These are phyloP conservation scores for Mucor irregularis DNA, from an alignment of 371 early-diverging fungal species.

Conservation along the genomic window DNA sequence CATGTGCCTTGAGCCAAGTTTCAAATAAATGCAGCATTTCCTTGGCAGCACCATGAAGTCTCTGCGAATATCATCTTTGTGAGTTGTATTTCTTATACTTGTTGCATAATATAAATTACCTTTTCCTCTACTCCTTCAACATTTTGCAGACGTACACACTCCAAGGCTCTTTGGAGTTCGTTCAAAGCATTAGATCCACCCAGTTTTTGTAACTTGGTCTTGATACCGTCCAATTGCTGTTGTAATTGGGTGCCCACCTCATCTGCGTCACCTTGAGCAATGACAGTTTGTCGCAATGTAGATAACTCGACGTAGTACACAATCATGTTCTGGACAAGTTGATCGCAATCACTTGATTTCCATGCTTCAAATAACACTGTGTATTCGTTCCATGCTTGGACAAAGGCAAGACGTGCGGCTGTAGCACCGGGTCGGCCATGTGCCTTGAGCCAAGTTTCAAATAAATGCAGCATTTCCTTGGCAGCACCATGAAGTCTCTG, in stretches of 20 bases:
- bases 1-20: constrained; percentile 45
- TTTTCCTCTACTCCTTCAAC: constrained; percentile 50
- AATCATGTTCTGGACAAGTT: constrained; percentile 62
- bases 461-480: constrained; percentile 47
- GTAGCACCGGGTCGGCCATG: constrained; percentile 28
- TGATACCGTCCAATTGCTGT: constrained; percentile 51
- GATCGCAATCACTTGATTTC: constrained; percentile 68
- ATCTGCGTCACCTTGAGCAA: constrained; percentile 34
- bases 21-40: constrained; percentile 57
- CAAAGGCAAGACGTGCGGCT: constrained; percentile 38
- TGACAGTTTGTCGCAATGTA: constrained; percentile 65
- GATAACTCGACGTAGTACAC: constrained; percentile 72
- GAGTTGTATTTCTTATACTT: too few relatives aligned
- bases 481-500: constrained; percentile 44
- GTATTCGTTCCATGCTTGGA: constrained; percentile 57
- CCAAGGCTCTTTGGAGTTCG: constrained; percentile 24
- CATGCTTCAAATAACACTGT: constrained; percentile 67
- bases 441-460: constrained; percentile 57
- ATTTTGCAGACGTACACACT: constrained; percentile 50
- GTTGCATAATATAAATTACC: too few relatives aligned
- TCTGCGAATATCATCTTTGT: constrained; percentile 21
- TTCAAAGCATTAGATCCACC: constrained; percentile 32
- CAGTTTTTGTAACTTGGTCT: constrained; percentile 26
- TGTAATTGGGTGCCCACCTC: constrained; percentile 56
- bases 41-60: constrained; percentile 43